Base-by-base conservation (phyloP, 2,329 filamentous ascomycete species). In the Diaporthe velutina region DNA sequence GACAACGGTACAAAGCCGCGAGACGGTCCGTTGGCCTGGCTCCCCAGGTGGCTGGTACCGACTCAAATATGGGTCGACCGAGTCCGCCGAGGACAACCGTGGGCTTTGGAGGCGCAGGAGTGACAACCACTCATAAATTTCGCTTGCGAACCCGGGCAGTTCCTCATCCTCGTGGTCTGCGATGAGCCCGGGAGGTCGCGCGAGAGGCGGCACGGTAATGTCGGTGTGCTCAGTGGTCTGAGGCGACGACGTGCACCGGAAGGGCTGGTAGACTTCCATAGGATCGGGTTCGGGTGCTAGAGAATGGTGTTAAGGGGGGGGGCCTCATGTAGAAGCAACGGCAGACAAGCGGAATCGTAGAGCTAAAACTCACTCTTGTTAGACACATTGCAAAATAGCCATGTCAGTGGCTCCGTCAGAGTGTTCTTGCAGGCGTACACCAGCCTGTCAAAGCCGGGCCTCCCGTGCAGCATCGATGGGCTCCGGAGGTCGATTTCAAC, bases 381-480 rank as follows among this genome's bases (percentile, higher is more conserved):
- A 68, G 78, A 84, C 54, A 92, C 82, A 79, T 95, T 93, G 79
- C 89, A 93, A 79, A 97, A 96, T 0, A 98, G 85, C 95, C 96
- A 98, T 1, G 90, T 90, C 30, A 93, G 80, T 1, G 92, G 90
- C 58, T 88, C 84, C 66, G 89, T 90, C 30, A 98, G 86, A 30
- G 95, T 94, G 77, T 95, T 94, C 79, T 93, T 92, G 82, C 92
- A 95, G 19, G 95, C 95, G 87, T 94, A 94, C 9, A 93, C 82
- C 19, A 98, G 85, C 60, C 95, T 88, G 76, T 96, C 93, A 79
- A 97, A 98, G 0, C 92, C 93, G 77, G 93, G 95, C 82, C 95
- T 97, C 4, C 95, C 95, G 71, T 92, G 93, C 10, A 95, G 82
- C 94, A 98, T 98, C 0, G 92, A 92, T 0, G 92, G 89, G 7